Percentiles rank a stretch among this genome's conserved stretches.
phyloP scores from a whole-genome alignment of 2,329 filamentous ascomycete species.

The Emmonsia crescens region DNA sequence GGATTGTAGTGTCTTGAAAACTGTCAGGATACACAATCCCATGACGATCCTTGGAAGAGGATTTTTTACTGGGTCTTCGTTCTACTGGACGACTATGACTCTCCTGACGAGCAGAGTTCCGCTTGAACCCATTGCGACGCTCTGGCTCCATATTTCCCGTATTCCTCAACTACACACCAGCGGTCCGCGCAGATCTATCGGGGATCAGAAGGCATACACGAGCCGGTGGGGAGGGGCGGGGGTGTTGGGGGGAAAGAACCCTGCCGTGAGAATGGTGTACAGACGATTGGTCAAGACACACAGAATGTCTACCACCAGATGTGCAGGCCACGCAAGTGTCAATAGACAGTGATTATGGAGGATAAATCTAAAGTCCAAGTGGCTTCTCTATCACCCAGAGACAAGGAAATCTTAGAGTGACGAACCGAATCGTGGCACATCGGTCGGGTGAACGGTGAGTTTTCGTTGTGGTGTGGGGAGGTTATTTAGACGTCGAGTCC shows the following conservation, averaged over 20 bases:
- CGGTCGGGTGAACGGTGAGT: neutral
- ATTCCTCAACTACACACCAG: conserved; percentile 7
- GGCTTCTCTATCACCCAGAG: neutral
- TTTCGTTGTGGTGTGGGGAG: neutral
- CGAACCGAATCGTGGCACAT: conserved; percentile 3
- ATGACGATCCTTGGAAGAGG: conserved; percentile 37
- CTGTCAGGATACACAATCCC: conserved; percentile 38
- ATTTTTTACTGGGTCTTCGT: conserved; percentile 37
- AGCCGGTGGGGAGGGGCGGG: neutral
- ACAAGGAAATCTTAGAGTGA: neutral
- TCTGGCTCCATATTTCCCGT: conserved; percentile 32
- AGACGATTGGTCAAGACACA: neutral
- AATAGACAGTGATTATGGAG: neutral
- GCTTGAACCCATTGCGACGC: conserved; percentile 30
- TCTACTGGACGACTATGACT: conserved; percentile 32
- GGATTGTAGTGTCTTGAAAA: conserved; percentile 34
- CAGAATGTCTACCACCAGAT: neutral
- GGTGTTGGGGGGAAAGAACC: neutral
- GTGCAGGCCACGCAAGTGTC: neutral
- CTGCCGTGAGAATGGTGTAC: neutral
- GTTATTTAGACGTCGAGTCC: neutral
- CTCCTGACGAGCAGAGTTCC: conserved; percentile 30
- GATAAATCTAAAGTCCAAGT: neutral
- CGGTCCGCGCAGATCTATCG: conserved; percentile 13
- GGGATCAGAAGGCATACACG: conserved; percentile 13